phyloP scores from a whole-genome alignment of 1,284 basidiomycete genomes.

The Ceratobasidium theobromae region DNA sequence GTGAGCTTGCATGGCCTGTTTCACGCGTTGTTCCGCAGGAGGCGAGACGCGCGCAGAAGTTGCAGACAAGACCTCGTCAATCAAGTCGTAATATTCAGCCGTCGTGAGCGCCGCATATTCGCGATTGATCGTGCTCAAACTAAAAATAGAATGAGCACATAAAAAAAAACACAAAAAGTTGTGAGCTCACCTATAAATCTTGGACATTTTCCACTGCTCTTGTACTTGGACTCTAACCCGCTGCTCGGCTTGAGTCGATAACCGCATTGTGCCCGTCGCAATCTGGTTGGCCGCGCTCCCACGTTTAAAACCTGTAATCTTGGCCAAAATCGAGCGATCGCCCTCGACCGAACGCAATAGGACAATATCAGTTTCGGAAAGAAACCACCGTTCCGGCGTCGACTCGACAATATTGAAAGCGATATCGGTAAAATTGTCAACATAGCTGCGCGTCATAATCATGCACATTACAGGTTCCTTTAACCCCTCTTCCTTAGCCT shows the following conservation, averaged over 20 bases:
- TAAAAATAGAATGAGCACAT: slow-evolving; percentile 48
- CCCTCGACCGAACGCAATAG: slow-evolving; percentile 59
- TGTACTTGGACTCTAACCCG: slow-evolving; percentile 53
- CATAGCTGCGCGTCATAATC: slow-evolving; percentile 63
- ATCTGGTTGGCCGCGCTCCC: slow-evolving; percentile 41
- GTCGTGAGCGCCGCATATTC: slow-evolving; percentile 89
- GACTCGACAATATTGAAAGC: slow-evolving; percentile 61
- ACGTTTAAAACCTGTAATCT: slow-evolving; percentile 68
- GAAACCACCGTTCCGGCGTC: slow-evolving; percentile 67
- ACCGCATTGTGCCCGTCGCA: slow-evolving; percentile 51
- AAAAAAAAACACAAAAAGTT: too few species aligned
- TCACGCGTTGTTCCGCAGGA: slow-evolving; percentile 58
- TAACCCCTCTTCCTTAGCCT: slow-evolving; percentile 66
- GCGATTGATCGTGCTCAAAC: slow-evolving; percentile 86
- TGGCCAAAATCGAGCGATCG: slow-evolving; percentile 65
- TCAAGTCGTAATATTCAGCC: slow-evolving; percentile 80
- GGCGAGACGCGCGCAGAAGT: slow-evolving; percentile 53
- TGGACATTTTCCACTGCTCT: slow-evolving; percentile 73
- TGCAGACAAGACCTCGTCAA: slow-evolving; percentile 68
- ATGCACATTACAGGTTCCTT: slow-evolving; percentile 58
- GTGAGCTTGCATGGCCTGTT: slow-evolving; percentile 68
- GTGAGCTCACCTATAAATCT: slow-evolving; percentile 83
- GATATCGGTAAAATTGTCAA: slow-evolving; percentile 73
- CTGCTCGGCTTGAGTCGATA: slow-evolving; percentile 48
- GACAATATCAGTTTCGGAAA: slow-evolving; percentile 81